Evolutionary conservation across 768 basidiomycete genomes (phyloP).

Genomic region (Podaxis sp.): DNA sequence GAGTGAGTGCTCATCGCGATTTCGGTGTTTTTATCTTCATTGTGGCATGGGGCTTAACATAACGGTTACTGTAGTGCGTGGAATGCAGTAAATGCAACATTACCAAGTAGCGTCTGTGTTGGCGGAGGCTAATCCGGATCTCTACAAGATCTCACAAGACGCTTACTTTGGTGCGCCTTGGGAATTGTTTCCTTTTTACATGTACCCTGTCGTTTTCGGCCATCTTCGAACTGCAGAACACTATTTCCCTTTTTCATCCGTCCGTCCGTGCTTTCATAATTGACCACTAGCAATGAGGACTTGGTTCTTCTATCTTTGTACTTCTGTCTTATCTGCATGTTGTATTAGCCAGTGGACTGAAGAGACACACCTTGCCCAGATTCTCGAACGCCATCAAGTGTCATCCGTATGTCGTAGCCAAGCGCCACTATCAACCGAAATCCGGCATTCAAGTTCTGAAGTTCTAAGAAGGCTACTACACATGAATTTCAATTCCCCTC

Average conservation of each 20-base stretch:
- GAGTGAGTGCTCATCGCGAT: slow-evolving; percentile 33
- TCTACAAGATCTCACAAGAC: neutral
- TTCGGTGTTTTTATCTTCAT: slow-evolving; percentile 2
- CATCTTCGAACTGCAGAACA: neutral
- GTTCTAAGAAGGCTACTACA: no score
- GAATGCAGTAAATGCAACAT: slow-evolving; percentile 50
- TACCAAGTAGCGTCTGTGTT: slow-evolving; percentile 48
- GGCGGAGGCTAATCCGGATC: slow-evolving; percentile 18
- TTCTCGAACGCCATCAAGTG: no score
- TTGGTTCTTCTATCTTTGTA: no score
- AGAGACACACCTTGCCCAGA: no score
- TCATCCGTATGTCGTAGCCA: no score
- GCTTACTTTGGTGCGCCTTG: neutral
- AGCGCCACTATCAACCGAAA: no score
- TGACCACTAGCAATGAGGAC: no score
- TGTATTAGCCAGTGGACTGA: no score
- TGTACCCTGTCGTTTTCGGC: neutral
- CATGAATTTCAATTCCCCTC: neutral
- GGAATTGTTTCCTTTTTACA: neutral
- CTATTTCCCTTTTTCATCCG: neutral
- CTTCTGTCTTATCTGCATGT: no score
- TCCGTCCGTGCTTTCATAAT: neutral
- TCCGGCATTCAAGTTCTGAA: no score
- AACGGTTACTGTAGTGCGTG: slow-evolving; percentile 43
- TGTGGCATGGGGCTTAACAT: slow-evolving; percentile 3